A percentile compares a stretch with the other conserved stretches of the same genome.
These are phyloP conservation scores for Pythium aquatile DNA, from an alignment of 352 stramenopile genomes.

Conservation along the genomic window DNA sequence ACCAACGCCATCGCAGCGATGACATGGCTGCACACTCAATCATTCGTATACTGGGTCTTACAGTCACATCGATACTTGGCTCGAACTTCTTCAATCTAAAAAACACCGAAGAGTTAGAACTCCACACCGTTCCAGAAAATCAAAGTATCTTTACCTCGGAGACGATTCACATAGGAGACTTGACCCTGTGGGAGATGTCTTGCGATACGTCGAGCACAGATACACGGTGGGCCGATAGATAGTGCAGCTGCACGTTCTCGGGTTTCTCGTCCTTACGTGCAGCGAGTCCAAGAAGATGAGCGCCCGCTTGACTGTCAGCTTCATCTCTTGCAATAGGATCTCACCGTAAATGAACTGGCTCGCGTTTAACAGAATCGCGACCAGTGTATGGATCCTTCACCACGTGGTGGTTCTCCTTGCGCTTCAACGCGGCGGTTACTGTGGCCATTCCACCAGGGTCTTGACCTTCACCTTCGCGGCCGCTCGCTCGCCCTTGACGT, in stretches of 20 bases:
- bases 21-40: slow-evolving; percentile 13
- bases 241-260: background rate
- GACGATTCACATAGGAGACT: background rate
- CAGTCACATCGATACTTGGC: slow-evolving; percentile 19
- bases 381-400: background rate
- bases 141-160: background rate
- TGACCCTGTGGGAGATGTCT: background rate
- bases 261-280: background rate
- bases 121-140: background rate
- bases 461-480: no score
- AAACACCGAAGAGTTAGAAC: background rate
- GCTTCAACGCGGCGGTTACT: background rate
- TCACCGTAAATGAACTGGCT: background rate
- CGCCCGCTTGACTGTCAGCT: background rate
- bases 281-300: background rate
- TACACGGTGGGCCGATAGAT: background rate
- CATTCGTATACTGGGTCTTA: slow-evolving; percentile 17
- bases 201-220: background rate
- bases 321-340: background rate
- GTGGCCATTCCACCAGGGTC: background rate
- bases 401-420: background rate
- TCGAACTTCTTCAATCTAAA: slow-evolving; percentile 20
- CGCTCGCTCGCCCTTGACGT: no score
- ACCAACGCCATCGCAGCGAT: slow-evolving; percentile 18
- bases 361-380: background rate